These are phyloP conservation scores for Phlyctochytrium arcticum DNA, from an alignment of 192 early-diverging fungal species.

Conservation along the genomic window DNA sequence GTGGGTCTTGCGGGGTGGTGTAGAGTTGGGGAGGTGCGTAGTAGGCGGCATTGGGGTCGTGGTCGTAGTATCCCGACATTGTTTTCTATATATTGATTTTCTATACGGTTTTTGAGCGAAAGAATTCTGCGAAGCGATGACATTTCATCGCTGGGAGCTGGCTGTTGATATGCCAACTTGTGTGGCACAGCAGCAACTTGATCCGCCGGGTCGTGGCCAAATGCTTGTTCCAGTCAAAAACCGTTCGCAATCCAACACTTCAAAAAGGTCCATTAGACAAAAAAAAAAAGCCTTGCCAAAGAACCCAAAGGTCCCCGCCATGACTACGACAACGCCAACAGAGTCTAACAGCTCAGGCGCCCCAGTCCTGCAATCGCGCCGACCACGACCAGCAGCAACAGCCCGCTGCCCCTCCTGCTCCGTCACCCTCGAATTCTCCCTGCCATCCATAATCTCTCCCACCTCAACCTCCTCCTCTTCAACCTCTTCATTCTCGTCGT, in stretches of 20 bases:
- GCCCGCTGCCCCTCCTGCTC: conserved; percentile 17
- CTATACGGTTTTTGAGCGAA: too few species aligned
- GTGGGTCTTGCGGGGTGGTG: neutral
- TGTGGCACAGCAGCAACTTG: too few species aligned
- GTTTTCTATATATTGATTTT: too few species aligned
- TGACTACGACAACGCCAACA: conserved; percentile 7
- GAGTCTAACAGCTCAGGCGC: conserved; percentile 6
- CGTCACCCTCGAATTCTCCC: conserved; percentile 23
- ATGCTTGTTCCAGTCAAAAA: too few species aligned
- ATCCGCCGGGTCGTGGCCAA: too few species aligned
- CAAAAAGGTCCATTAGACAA: too few species aligned
- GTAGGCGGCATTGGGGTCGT: neutral
- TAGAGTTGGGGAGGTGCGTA: neutral
- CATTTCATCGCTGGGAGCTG: too few species aligned
- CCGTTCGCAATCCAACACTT: too few species aligned
- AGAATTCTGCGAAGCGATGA: too few species aligned
- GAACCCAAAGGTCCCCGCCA: neutral
- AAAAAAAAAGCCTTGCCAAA: too few species aligned
- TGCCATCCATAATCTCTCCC: conserved; percentile 8
- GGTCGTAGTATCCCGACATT: neutral
- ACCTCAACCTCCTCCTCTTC: neutral
- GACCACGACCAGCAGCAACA: conserved; percentile 20
- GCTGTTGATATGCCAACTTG: too few species aligned
- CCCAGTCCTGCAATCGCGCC: conserved; percentile 25
- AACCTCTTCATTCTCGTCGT: too few species aligned